These are phyloP conservation scores for Zymoseptoria pseudotritici DNA, from an alignment of 2,329 filamentous ascomycete species.

Conservation along the genomic window DNA sequence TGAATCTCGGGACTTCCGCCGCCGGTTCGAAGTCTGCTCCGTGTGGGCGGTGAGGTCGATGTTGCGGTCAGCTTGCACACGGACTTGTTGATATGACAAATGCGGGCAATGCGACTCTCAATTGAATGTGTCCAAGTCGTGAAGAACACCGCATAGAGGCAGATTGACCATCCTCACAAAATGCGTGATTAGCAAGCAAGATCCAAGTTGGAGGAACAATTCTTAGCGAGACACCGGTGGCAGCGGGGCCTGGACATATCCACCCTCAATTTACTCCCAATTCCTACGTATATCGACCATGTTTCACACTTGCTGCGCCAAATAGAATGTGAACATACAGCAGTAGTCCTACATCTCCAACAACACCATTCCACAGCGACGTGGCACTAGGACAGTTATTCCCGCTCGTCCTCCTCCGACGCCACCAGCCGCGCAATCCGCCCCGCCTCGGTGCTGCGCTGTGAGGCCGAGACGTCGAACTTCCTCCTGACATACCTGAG, in stretches of 20 bases:
- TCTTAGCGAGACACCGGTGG: neutral
- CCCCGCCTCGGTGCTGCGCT: neutral
- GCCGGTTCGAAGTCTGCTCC: too few relatives aligned
- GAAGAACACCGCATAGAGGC: too few relatives aligned
- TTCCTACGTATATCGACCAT: neutral
- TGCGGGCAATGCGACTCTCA: too few relatives aligned
- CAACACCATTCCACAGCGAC: neutral
- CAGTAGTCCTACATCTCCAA: too few relatives aligned
- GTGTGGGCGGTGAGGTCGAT: too few relatives aligned
- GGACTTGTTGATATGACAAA: too few relatives aligned
- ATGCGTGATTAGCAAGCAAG: neutral
- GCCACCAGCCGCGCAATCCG: neutral
- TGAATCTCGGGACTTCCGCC: neutral
- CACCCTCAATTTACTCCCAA: neutral
- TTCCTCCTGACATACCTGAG: neutral
- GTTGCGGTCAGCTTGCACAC: too few relatives aligned
- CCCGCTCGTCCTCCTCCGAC: neutral
- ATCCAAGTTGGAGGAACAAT: neutral
- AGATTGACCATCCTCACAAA: neutral
- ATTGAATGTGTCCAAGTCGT: too few relatives aligned
- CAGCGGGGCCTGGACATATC: neutral
- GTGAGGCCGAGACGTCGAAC: neutral
- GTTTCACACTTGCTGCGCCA: neutral
- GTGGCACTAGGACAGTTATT: neutral
- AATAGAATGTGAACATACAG: neutral